Conservation (phyloP, 1,139 yeast genomes). For the Citeromyces siamensis region DNA sequence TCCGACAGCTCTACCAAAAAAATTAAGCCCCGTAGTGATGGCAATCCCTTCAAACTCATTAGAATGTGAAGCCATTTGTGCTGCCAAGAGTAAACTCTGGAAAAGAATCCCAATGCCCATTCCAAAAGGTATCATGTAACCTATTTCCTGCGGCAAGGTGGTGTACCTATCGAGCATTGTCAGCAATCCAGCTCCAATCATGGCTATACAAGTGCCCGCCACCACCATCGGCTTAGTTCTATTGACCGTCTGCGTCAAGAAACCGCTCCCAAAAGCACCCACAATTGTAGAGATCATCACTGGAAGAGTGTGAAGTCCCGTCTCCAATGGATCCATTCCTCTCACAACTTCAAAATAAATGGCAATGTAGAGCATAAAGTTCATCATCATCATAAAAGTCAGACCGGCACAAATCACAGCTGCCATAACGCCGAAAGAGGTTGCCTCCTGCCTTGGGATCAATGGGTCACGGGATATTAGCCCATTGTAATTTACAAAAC, state of each 20-base stretch:
- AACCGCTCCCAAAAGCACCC: conserved; percentile 31
- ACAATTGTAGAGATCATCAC: conserved; percentile 35
- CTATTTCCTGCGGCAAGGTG: conserved; percentile 28
- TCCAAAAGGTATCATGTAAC: conserved; percentile 43
- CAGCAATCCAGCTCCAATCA: conserved; percentile 41
- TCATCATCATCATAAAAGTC: conserved; percentile 22
- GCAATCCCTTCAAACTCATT: conserved; percentile 36
- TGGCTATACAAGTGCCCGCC: conserved; percentile 28
- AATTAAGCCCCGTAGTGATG: conserved; percentile 31
- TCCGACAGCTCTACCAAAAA: conserved; percentile 31
- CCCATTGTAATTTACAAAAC: conserved; percentile 37
- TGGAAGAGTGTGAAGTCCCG: conserved; percentile 49
- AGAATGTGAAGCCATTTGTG: conserved; percentile 43
- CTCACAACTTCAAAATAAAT: conserved; percentile 44
- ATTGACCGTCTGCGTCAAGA: conserved; percentile 34
- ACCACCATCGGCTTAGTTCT: conserved; percentile 34
- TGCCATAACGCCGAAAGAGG: conserved; percentile 18
- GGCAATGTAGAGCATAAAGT: conserved; percentile 38
- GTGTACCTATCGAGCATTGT: conserved; percentile 27
- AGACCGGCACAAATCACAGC: conserved; percentile 22
- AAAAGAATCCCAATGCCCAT: conserved; percentile 39
- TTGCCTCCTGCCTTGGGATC: conserved; percentile 29
- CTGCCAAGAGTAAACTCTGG: conserved; percentile 37
- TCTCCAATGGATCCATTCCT: conserved; percentile 34
- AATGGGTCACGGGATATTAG: conserved; percentile 30